These are phyloP conservation scores for Globisporangium radiosum DNA, from an alignment of 352 stramenopile genomes.

Conservation along the genomic window DNA sequence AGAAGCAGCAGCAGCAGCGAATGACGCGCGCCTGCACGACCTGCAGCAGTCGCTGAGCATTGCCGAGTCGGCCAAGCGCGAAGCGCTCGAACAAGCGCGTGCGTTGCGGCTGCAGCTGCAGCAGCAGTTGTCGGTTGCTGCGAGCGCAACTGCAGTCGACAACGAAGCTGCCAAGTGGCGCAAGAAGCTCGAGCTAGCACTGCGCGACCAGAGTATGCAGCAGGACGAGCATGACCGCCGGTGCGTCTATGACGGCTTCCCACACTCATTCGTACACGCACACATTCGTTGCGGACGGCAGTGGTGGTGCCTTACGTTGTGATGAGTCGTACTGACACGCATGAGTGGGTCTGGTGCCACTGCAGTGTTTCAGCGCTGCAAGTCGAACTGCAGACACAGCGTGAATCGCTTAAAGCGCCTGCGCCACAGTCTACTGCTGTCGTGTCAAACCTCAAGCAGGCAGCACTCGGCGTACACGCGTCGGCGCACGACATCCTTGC, in stretches of 20 bases:
- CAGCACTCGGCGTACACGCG: conserved; percentile 29
- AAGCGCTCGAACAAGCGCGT: conserved; percentile 47
- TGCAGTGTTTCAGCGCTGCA: background rate
- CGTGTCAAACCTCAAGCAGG: conserved; percentile 45
- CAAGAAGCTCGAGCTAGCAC: conserved; percentile 40
- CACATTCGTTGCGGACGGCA: no score
- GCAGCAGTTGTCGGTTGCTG: conserved; percentile 13
- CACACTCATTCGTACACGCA: no score
- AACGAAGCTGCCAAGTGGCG: conserved; percentile 45
- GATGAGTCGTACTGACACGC: no score
- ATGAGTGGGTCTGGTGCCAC: no score
- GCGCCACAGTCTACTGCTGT: conserved; percentile 6
- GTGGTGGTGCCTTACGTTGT: no score
- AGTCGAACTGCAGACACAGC: background rate
- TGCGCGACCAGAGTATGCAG: conserved; percentile 33
- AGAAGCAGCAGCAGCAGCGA: background rate
- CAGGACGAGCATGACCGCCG: conserved; percentile 35
- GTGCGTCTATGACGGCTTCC: conserved; percentile 8
- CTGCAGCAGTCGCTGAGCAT: conserved; percentile 18
- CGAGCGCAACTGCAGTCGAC: conserved; percentile 13
- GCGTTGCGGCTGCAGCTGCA: conserved; percentile 40
- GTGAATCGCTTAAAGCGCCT: background rate
- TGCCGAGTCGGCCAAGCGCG: conserved; percentile 29
- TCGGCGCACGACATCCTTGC: conserved; percentile 59
- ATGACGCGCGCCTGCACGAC: conserved; percentile 17